Percentiles rank a stretch among this genome's conserved stretches.
These are phyloP conservation scores for Phytophthora pini DNA, from an alignment of 352 stramenopile species.

Conservation along the genomic window DNA sequence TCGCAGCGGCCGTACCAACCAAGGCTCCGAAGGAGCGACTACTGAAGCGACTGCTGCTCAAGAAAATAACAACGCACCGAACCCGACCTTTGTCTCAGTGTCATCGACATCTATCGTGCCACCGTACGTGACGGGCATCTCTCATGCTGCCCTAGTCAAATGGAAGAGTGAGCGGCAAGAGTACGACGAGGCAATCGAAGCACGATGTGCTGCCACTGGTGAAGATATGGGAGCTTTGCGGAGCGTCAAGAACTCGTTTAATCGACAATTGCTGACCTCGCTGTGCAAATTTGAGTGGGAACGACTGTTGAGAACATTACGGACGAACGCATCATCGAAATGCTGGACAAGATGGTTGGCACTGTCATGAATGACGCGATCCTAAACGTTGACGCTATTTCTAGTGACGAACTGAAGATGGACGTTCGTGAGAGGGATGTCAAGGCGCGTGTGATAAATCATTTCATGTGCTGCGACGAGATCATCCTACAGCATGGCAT, in stretches of 20 bases:
- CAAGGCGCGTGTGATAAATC: conserved; percentile 29
- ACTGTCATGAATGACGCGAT: conserved; percentile 23
- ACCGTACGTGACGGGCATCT: conserved; percentile 14
- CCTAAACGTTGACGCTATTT: not conserved
- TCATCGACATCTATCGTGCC: conserved; percentile 9
- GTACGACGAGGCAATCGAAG: conserved; percentile 30
- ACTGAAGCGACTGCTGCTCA: not conserved
- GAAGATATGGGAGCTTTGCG: conserved; percentile 5
- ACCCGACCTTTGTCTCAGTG: not conserved
- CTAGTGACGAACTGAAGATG: conserved; percentile 6
- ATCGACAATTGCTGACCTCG: conserved; percentile 12
- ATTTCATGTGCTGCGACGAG: conserved; percentile 29
- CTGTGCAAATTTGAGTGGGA: conserved; percentile 29
- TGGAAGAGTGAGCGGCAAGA: conserved; percentile 25
- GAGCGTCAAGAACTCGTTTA: conserved; percentile 24
- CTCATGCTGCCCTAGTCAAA: conserved; percentile 19
- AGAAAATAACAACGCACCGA: not conserved
- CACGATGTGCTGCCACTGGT: conserved; percentile 8
- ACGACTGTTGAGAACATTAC: conserved; percentile 24
- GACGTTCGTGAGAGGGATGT: conserved; percentile 32
- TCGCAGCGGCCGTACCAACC: not conserved
- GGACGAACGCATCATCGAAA: conserved; percentile 2
- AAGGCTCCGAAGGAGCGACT: not conserved
- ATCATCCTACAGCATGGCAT: conserved; percentile 32
- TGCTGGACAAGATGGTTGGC: conserved; percentile 26